Evolutionary conservation across 371 early-diverging fungal genomes (phyloP).

Genomic region (Mucor ambiguus): DNA sequence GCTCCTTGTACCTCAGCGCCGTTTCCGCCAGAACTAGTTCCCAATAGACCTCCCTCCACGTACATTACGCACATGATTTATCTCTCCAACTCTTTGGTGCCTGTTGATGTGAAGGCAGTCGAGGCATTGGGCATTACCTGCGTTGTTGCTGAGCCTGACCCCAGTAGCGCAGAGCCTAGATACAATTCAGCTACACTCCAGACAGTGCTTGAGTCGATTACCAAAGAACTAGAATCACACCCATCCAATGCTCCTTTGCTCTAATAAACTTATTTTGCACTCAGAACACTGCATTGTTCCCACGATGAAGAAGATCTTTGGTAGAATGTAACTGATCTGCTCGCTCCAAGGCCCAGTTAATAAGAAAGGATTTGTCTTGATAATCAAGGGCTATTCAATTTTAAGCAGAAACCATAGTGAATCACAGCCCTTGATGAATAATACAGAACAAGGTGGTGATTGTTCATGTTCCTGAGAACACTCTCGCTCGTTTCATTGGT

Average conservation of each 20-base stretch:
- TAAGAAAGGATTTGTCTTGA: too few species aligned
- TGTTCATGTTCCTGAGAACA: slow-evolving; percentile 5
- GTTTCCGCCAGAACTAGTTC: slow-evolving; percentile 43
- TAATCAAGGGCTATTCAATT: neutral
- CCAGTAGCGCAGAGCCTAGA: slow-evolving; percentile 18
- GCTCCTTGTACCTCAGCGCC: slow-evolving; percentile 16
- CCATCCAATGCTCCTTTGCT: neutral
- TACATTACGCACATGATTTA: slow-evolving; percentile 75
- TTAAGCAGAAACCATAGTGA: neutral
- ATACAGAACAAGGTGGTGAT: neutral
- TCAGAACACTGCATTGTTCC: neutral
- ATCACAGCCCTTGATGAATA: neutral
- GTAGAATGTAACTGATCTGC: too few species aligned
- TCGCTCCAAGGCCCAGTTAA: too few species aligned
- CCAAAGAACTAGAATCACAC: neutral
- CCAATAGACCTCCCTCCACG: slow-evolving; percentile 53
- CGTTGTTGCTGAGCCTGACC: slow-evolving; percentile 35
- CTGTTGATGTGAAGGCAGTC: slow-evolving; percentile 58
- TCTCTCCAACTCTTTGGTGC: slow-evolving; percentile 59
- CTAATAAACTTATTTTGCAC: neutral
- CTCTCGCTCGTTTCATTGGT: neutral
- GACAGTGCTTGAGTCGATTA: slow-evolving; percentile 14
- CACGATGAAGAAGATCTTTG: neutral
- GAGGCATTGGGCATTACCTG: slow-evolving; percentile 67
- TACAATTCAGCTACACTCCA: slow-evolving; percentile 21